These are phyloP conservation scores for Pisolithus albus DNA, from an alignment of 768 basidiomycete genomes.

Conservation along the genomic window DNA sequence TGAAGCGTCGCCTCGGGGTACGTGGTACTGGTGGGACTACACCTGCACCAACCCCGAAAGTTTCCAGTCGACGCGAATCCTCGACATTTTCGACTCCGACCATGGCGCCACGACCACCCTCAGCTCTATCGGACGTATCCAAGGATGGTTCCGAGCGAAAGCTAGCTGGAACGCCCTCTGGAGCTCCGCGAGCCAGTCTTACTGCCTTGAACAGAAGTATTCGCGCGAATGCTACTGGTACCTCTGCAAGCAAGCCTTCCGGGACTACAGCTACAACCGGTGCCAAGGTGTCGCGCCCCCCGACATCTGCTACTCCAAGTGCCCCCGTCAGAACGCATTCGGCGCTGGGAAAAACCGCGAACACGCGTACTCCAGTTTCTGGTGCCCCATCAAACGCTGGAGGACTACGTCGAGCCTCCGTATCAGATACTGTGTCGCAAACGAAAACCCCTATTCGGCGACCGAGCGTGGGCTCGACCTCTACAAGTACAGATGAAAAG, in stretches of 20 bases:
- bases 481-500: constrained; percentile 50
- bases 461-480: constrained; percentile 29
- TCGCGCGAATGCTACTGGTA: constrained; percentile 34
- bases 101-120: constrained; percentile 43
- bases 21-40: constrained; percentile 51
- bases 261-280: constrained; percentile 52
- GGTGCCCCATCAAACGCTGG: constrained; percentile 1
- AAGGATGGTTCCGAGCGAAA: constrained; percentile 28
- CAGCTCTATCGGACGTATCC: constrained; percentile 47
- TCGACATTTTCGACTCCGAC: constrained; percentile 48
- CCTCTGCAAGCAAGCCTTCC: constrained; percentile 21
- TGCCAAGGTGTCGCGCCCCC: constrained; percentile 24
- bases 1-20: constrained; percentile 57
- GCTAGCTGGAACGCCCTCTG: constrained; percentile 32
- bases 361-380: constrained; percentile 9
- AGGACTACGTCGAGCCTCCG: constrained; percentile 24
- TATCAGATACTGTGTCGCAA: constrained; percentile 28
- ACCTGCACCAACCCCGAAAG: constrained; percentile 41
- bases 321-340: constrained; percentile 31
- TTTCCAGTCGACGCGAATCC: constrained; percentile 43
- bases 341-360: constrained; percentile 18
- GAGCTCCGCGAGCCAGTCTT: constrained; percentile 19
- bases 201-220: constrained; percentile 45
- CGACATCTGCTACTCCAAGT: constrained; percentile 34
- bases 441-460: constrained; percentile 28